Percentiles rank a stretch among this genome's conserved stretches.
Evolutionary conservation across 164 flowering plant genomes (phyloP).

Genomic region (Nelumbo lutea): DNA sequence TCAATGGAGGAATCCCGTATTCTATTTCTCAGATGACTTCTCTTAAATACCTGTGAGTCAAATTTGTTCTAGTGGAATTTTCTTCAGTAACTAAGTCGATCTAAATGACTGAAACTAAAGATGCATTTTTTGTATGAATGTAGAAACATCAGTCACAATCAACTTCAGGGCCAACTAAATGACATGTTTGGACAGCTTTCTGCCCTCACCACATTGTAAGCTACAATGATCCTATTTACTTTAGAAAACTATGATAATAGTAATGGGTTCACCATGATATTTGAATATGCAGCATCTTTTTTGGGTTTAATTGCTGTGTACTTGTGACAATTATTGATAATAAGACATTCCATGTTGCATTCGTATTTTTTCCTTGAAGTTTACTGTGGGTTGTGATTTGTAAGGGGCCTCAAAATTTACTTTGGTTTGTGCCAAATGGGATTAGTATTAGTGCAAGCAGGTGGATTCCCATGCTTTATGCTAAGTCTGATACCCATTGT

Average conservation of each 20-base stretch:
- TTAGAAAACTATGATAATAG: neutral
- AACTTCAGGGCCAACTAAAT: slow-evolving; percentile 47
- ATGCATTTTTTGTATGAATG: slow-evolving; percentile 9
- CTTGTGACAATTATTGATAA: neutral
- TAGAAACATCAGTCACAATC: slow-evolving; percentile 77
- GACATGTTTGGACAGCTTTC: slow-evolving; percentile 55
- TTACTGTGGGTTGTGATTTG: too few species aligned
- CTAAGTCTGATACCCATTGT: too few species aligned
- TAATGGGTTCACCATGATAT: neutral
- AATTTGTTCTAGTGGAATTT: neutral
- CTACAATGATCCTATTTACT: slow-evolving; percentile 1
- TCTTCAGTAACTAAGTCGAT: neutral
- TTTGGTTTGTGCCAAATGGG: too few species aligned
- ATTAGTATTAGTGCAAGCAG: too few species aligned
- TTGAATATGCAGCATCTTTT: neutral
- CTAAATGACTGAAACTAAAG: neutral
- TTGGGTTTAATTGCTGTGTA: neutral
- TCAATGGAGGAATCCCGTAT: slow-evolving; percentile 59
- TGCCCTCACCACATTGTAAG: slow-evolving; percentile 71
- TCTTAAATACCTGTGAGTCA: slow-evolving; percentile 66
- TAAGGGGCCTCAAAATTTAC: too few species aligned
- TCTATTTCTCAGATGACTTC: slow-evolving; percentile 52
- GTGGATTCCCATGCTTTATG: too few species aligned
- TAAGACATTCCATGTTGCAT: neutral
- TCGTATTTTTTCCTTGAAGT: too few species aligned